Percentiles rank a stretch among this genome's conserved stretches.
Evolutionary conservation across 2,329 filamentous ascomycete genomes (phyloP).

Genomic region (Cytospora piceicola): DNA sequence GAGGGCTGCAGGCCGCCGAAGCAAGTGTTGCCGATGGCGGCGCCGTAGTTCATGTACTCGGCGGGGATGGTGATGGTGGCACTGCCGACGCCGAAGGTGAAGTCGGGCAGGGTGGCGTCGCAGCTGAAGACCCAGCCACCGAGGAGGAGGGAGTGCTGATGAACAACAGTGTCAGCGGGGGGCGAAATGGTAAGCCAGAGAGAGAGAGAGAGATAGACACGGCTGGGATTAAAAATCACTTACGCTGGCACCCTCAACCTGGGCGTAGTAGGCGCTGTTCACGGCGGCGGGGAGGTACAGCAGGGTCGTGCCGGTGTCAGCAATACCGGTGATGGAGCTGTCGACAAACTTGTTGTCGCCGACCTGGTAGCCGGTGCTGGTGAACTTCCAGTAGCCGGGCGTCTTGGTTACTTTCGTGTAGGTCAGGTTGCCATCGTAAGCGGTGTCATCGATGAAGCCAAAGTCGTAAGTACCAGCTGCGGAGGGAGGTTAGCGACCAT

Average conservation of each 20-base stretch:
- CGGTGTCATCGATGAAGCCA: constrained; percentile 55
- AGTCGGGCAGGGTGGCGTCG: constrained; percentile 49
- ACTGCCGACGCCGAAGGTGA: constrained; percentile 52
- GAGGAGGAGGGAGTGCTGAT: constrained; percentile 37
- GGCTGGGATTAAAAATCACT: not conserved
- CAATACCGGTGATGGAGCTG: constrained; percentile 48
- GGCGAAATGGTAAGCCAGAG: not conserved
- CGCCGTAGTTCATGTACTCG: constrained; percentile 43
- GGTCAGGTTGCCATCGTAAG: constrained; percentile 61
- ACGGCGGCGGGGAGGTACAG: constrained; percentile 54
- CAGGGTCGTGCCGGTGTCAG: constrained; percentile 64
- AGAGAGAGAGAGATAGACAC: too few species aligned
- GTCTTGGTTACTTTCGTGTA: constrained; percentile 59
- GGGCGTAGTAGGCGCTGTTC: constrained; percentile 54
- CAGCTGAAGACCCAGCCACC: constrained; percentile 60
- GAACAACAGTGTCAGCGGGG: constrained; percentile 30
- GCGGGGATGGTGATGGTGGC: constrained; percentile 54
- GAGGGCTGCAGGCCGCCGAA: constrained; percentile 69
- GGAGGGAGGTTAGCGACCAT: constrained; percentile 11
- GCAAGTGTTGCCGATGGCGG: constrained; percentile 62
- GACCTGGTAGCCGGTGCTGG: constrained; percentile 39
- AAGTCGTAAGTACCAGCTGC: constrained; percentile 43
- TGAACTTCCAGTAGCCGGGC: constrained; percentile 68
- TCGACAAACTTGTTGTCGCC: constrained; percentile 15
- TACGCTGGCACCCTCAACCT: constrained; percentile 47